These are phyloP conservation scores for Entonaema liquescens DNA, from an alignment of 495 filamentous ascomycete species.

Conservation along the genomic window DNA sequence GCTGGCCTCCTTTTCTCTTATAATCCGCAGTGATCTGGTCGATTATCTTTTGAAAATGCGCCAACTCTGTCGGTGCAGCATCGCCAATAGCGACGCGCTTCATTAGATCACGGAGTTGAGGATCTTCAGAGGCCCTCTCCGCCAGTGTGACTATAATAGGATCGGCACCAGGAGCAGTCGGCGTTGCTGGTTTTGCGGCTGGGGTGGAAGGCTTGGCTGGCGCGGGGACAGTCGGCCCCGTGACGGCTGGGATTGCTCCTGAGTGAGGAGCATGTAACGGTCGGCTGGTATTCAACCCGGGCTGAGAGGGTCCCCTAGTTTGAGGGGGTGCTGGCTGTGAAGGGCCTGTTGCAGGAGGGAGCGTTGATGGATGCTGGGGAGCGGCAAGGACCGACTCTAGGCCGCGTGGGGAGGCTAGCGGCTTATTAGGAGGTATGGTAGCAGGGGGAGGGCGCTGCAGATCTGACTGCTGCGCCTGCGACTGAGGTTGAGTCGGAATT, in stretches of 20 bases:
- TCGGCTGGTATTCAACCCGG: conserved; percentile 28
- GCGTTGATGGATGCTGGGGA: conserved; percentile 40
- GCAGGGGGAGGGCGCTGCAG: conserved; percentile 31
- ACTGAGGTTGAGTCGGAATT: conserved; percentile 31
- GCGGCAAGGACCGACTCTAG: conserved; percentile 45
- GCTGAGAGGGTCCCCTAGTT: conserved; percentile 29
- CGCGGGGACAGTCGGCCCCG: conserved; percentile 32
- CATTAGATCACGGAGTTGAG: conserved; percentile 94
- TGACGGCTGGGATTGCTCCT: conserved; percentile 17
- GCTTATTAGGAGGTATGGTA: conserved; percentile 20
- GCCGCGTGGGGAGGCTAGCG: conserved; percentile 37
- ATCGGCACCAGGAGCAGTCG: conserved; percentile 59
- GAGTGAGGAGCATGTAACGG: conserved; percentile 36
- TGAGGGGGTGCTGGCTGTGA: conserved; percentile 37
- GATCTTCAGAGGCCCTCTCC: conserved; percentile 83
- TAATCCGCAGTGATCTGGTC: conserved; percentile 78
- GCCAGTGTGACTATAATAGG: conserved; percentile 96
- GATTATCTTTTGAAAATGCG: conserved; percentile 90
- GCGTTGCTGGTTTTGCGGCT: conserved; percentile 35
- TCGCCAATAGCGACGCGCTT: conserved; percentile 89
- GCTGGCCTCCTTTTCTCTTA: conserved; percentile 52
- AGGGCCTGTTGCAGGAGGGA: conserved; percentile 24
- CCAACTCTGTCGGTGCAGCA: conserved; percentile 80
- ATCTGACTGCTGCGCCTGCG: conserved; percentile 30
- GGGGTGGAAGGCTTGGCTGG: conserved; percentile 39